Conservation (phyloP, 257 asterid genomes). For the Solanum ossicruentum region DNA sequence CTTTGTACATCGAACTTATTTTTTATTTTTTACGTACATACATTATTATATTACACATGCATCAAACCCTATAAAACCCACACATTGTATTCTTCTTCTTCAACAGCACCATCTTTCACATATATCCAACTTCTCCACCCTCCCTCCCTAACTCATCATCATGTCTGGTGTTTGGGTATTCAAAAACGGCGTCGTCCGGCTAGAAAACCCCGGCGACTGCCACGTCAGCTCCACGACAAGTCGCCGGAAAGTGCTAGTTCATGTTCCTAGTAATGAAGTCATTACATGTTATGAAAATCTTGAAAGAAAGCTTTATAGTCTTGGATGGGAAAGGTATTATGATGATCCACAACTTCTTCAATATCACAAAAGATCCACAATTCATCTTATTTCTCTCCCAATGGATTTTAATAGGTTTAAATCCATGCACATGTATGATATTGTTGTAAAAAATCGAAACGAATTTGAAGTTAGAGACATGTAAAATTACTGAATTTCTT, state of each 20-base stretch:
- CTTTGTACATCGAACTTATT: not conserved
- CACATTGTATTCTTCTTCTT: not conserved
- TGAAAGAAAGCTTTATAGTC: conserved; percentile 11
- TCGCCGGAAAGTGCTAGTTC: conserved; percentile 25
- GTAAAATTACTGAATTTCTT: not conserved
- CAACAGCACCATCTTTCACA: not conserved
- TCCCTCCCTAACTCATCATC: not conserved
- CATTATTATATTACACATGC: not conserved
- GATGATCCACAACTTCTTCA: conserved; percentile 36
- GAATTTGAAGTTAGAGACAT: conserved; percentile 26
- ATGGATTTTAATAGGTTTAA: conserved; percentile 28
- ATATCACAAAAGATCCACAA: conserved; percentile 31
- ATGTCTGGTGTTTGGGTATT: conserved; percentile 37
- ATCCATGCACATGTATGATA: conserved; percentile 29
- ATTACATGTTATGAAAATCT: conserved; percentile 25
- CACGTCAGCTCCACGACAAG: not conserved
- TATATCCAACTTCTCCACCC: not conserved
- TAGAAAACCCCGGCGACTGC: conserved; percentile 14
- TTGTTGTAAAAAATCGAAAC: conserved; percentile 23
- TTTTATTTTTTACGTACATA: too few relatives aligned
- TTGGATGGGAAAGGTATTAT: conserved; percentile 42
- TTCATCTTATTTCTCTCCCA: conserved; percentile 35
- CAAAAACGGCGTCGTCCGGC: conserved; percentile 21
- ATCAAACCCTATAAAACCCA: not conserved
- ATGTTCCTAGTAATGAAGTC: conserved; percentile 14